Conservation (phyloP, 2,329 filamentous ascomycete species). For the Dactylellina leptospora region DNA sequence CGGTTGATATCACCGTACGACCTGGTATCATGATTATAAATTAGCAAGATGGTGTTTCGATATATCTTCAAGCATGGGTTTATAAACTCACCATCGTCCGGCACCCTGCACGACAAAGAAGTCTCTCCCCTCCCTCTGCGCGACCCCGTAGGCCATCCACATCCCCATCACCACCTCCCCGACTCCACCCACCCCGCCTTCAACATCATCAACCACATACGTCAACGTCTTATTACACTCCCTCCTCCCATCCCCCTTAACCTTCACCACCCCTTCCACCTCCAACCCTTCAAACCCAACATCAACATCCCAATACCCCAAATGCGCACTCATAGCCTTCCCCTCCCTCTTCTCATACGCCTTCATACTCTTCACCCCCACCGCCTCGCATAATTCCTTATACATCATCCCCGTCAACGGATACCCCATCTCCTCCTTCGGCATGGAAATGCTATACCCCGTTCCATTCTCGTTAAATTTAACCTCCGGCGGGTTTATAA, state of each 20-base stretch:
- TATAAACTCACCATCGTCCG: slow-evolving; percentile 32
- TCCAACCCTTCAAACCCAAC: slow-evolving; percentile 37
- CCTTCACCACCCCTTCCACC: not conserved
- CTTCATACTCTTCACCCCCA: slow-evolving; percentile 38
- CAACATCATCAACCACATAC: slow-evolving; percentile 50
- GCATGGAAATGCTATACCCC: slow-evolving; percentile 34
- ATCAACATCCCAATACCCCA: slow-evolving; percentile 32
- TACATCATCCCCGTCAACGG: slow-evolving; percentile 39
- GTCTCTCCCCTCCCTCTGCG: slow-evolving; percentile 31
- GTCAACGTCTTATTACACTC: slow-evolving; percentile 45
- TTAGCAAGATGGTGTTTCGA: not conserved
- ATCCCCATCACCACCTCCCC: slow-evolving; percentile 46
- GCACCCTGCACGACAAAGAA: slow-evolving; percentile 40
- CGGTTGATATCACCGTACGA: slow-evolving; percentile 40
- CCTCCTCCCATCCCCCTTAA: not conserved
- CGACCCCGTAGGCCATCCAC: slow-evolving; percentile 51
- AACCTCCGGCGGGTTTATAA: slow-evolving; percentile 27
- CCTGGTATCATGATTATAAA: slow-evolving; percentile 10
- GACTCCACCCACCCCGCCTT: slow-evolving; percentile 27
- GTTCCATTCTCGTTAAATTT: slow-evolving; percentile 29
- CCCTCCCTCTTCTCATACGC: slow-evolving; percentile 16
- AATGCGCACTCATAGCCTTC: slow-evolving; percentile 34
- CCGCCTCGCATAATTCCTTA: slow-evolving; percentile 25
- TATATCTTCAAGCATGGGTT: not conserved
- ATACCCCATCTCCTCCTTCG: slow-evolving; percentile 23